Percentiles rank a stretch among this genome's conserved stretches.
Conservation (phyloP, 495 filamentous ascomycete genomes). For the Aspergillus homomorphus region DNA sequence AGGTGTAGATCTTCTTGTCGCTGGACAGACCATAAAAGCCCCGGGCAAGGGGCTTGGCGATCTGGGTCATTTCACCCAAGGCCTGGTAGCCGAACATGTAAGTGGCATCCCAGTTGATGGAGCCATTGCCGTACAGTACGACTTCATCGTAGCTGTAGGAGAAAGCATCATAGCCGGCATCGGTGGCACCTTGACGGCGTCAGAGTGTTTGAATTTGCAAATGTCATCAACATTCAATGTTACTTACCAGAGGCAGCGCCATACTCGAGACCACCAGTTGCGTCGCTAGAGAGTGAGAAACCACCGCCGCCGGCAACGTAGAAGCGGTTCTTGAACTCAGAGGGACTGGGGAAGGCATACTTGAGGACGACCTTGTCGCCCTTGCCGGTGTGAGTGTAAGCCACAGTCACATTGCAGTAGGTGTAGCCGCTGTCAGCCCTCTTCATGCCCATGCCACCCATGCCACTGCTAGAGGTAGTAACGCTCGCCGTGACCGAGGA, state of each 20-base stretch:
- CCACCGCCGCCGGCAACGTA: conserved; percentile 38
- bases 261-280: conserved; percentile 38
- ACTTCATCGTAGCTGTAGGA: conserved; percentile 35
- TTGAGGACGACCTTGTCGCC: conserved; percentile 29
- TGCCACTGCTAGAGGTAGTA: conserved; percentile 25
- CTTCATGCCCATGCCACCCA: conserved; percentile 2
- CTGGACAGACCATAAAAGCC: conserved; percentile 32
- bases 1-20: conserved; percentile 33
- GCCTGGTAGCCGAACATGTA: conserved; percentile 47
- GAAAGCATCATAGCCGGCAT: conserved; percentile 40
- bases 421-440: conserved; percentile 17
- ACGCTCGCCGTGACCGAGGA: conserved; percentile 28
- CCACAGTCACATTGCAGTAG: conserved; percentile 38
- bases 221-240: not conserved
- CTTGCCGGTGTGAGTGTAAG: conserved; percentile 36
- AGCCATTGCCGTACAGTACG: conserved; percentile 36
- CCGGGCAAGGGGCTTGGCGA: conserved; percentile 33
- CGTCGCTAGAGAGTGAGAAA: conserved; percentile 26
- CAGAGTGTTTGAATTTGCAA: not conserved
- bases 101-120: conserved; percentile 43
- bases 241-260: conserved; percentile 29
- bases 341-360: conserved; percentile 32
- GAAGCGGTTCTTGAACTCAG: conserved; percentile 37
- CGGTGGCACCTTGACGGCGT: conserved; percentile 22
- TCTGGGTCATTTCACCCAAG: conserved; percentile 35